These are phyloP conservation scores for Trametes sp. DNA, from an alignment of 1,284 basidiomycete genomes.

Conservation along the genomic window DNA sequence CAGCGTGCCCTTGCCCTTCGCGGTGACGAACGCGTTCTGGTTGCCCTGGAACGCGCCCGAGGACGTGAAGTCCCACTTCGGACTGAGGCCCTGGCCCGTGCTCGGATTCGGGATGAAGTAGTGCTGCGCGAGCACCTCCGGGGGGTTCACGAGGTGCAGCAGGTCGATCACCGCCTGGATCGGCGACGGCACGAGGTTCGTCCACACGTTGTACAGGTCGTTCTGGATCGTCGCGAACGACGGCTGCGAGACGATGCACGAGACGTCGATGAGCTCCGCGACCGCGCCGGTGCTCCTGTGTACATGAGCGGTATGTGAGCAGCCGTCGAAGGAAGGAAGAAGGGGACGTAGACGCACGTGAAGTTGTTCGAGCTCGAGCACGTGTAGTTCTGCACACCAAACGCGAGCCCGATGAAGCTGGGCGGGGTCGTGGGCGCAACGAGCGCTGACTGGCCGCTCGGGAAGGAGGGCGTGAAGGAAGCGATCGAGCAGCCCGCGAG, in stretches of 20 bases:
- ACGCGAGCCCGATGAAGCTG: conserved; percentile 52
- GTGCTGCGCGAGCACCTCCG: conserved; percentile 57
- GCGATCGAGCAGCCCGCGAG: conserved; percentile 34
- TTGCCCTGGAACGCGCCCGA: conserved; percentile 48
- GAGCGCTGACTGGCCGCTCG: conserved; percentile 38
- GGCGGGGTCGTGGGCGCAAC: conserved; percentile 37
- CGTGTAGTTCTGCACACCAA: conserved; percentile 53
- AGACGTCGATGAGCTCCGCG: conserved; percentile 65
- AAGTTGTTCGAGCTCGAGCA: conserved; percentile 46
- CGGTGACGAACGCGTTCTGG: conserved; percentile 56
- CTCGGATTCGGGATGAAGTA: conserved; percentile 59
- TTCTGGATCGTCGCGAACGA: conserved; percentile 51
- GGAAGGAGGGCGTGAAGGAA: conserved; percentile 32
- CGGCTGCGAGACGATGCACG: conserved; percentile 54
- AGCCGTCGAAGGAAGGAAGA: not conserved
- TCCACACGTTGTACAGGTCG: conserved; percentile 50
- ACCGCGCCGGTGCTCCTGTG: conserved; percentile 55
- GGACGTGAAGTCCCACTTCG: conserved; percentile 67
- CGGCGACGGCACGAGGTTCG: conserved; percentile 37
- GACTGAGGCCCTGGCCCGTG: conserved; percentile 53
- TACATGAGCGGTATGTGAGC: not conserved
- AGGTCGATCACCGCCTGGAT: conserved; percentile 48
- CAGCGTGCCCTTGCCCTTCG: conserved; percentile 49
- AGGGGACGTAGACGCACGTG: conserved; percentile 37
- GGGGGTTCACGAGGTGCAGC: conserved; percentile 38